A percentile compares a stretch with the other conserved stretches of the same genome.
These are phyloP conservation scores for Saccharum hybrid DNA, from an alignment of 202 grass and related monocot genomes.

Conservation along the genomic window DNA sequence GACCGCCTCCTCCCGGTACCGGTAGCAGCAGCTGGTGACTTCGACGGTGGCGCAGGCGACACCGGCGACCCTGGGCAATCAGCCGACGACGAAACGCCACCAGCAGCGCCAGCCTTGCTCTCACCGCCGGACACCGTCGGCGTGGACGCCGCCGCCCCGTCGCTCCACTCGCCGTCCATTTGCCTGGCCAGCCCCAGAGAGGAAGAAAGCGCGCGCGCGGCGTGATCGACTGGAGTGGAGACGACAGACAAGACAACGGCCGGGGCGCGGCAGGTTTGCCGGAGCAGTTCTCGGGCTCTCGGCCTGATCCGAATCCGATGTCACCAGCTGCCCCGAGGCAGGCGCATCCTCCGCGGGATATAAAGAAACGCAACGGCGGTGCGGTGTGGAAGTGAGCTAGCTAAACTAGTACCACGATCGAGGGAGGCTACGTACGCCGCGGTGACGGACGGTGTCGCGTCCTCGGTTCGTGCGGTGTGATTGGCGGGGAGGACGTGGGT, in stretches of 20 bases:
- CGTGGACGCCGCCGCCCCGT: slow-evolving; percentile 41
- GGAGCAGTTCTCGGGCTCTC: slow-evolving; percentile 23
- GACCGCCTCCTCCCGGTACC: slow-evolving; percentile 53
- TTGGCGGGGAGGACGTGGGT: slow-evolving; percentile 33
- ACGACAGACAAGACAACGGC: neutral
- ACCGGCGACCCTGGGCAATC: slow-evolving; percentile 42
- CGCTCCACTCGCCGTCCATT: slow-evolving; percentile 73
- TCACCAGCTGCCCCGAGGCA: slow-evolving; percentile 29
- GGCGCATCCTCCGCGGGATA: slow-evolving; percentile 39
- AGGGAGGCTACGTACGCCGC: slow-evolving; percentile 4
- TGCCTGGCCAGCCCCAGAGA: neutral
- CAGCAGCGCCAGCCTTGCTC: slow-evolving; percentile 1
- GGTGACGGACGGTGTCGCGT: slow-evolving; percentile 10
- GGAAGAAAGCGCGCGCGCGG: neutral
- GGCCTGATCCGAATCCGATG: slow-evolving; percentile 34
- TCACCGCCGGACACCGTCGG: slow-evolving; percentile 51
- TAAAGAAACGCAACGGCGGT: slow-evolving; percentile 43
- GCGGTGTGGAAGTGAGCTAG: slow-evolving; percentile 35
- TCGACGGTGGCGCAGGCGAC: slow-evolving; percentile 24
- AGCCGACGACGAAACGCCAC: neutral
- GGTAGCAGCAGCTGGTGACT: neutral
- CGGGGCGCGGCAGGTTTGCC: neutral
- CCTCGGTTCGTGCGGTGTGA: slow-evolving; percentile 13
- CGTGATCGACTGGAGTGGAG: neutral
- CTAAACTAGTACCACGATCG: slow-evolving; percentile 27